Percentiles rank a stretch among this genome's conserved stretches.
These are phyloP conservation scores for Malus hybrid DNA, from an alignment of 331 rosid genomes.

Conservation along the genomic window DNA sequence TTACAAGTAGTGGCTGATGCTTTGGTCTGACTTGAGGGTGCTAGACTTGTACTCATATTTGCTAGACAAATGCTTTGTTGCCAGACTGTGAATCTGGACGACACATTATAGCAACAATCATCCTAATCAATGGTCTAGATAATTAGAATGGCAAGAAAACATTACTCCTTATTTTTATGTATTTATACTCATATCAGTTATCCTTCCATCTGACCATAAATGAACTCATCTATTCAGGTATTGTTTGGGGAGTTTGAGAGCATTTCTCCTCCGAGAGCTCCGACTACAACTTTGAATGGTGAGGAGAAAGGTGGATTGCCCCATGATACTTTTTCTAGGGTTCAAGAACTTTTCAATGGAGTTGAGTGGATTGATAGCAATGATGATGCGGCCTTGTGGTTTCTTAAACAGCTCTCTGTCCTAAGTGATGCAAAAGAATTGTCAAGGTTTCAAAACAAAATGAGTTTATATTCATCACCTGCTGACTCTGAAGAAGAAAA, in stretches of 20 bases:
- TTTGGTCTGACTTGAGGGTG: background rate
- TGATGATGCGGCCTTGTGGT: conserved; percentile 95
- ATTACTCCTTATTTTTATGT: background rate
- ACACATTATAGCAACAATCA: background rate
- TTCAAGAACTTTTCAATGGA: conserved; percentile 89
- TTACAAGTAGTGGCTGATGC: background rate
- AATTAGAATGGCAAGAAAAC: background rate
- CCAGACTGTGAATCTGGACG: background rate
- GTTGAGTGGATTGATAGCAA: conserved; percentile 79
- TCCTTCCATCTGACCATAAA: conserved; percentile 18
- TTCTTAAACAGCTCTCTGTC: conserved; percentile 75
- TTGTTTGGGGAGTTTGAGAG: conserved; percentile 92
- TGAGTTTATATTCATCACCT: conserved; percentile 72
- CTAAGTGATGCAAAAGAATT: conserved; percentile 72
- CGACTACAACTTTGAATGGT: conserved; percentile 68
- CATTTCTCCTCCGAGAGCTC: conserved; percentile 71
- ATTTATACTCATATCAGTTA: background rate
- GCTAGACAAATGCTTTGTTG: background rate
- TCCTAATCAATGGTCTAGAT: background rate
- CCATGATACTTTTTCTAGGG: conserved; percentile 94
- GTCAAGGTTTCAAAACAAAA: conserved; percentile 67
- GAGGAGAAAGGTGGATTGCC: conserved; percentile 98
- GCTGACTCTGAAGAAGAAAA: conserved; percentile 92
- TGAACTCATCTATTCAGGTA: conserved; percentile 46
- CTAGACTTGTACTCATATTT: background rate